Evolutionary conservation across 2,329 filamentous ascomycete species (phyloP).

Genomic region (Microsporum ferrugineum): DNA sequence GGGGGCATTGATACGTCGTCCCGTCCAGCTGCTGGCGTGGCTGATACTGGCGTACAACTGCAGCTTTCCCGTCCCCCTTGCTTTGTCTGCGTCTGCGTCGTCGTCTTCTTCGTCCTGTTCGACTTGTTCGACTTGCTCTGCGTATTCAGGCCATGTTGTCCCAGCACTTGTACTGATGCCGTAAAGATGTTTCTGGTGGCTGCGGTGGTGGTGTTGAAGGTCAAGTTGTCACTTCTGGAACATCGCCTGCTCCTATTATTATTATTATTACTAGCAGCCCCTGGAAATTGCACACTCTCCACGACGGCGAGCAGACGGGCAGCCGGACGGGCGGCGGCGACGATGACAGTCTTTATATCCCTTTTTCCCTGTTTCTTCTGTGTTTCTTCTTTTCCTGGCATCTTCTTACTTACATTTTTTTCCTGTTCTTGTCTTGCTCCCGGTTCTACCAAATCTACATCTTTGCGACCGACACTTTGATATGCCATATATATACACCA

Average conservation of each 20-base stretch:
- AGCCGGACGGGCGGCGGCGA: background rate
- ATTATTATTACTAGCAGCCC: background rate
- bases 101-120: too few relatives aligned
- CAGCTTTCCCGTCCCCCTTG: background rate
- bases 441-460: background rate
- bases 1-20: slow-evolving; percentile 5
- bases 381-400: background rate
- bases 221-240: background rate
- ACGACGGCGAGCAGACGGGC: background rate
- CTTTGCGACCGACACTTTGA: too few relatives aligned
- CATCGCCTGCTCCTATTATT: background rate
- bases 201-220: slow-evolving; percentile 1
- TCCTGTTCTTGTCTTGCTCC: background rate
- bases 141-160: background rate
- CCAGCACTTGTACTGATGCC: background rate
- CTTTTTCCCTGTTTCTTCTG: background rate
- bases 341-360: background rate
- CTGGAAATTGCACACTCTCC: slow-evolving; percentile 4
- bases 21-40: slow-evolving; percentile 4
- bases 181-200: slow-evolving; percentile 3
- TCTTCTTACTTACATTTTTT: background rate
- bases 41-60: background rate
- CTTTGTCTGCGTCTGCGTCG: too few relatives aligned
- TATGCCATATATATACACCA: too few relatives aligned
- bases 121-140: background rate